Base-by-base conservation (phyloP, 1,284 basidiomycete species). In the Coniophora puteana region DNA sequence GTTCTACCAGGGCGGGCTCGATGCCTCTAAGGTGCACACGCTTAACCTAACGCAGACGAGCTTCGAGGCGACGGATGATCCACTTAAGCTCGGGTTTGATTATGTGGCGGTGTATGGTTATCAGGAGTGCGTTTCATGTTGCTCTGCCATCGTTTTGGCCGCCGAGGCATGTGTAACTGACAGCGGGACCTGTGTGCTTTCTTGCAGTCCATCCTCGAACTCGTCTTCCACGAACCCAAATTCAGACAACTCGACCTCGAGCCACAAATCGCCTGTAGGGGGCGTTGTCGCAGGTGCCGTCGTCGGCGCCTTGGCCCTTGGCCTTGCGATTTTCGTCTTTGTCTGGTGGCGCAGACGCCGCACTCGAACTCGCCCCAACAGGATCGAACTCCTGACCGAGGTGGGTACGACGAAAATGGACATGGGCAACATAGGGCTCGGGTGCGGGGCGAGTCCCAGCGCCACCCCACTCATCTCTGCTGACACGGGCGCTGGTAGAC, bases 121-220 rank as follows among this genome's bases (percentile, higher is more conserved):
- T 34, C 26, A n/a, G 14, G 29, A n/a, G 43, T 44, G 29, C 24
- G 41, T 44, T 12, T 33, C 22, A 20, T 21, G 10, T 41, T 42
- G 26, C 26, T 12, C 14, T n/a, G 16, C 14, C 10, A 29, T n/a
- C 7, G n/a, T n/a, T n/a, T n/a, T n/a, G n/a, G n/a, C n/a, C n/a
- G n/a, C n/a, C n/a, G n/a, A n/a, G n/a, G n/a, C n/a, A n/a, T n/a
- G n/a, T n/a, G n/a, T n/a, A n/a, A n/a, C n/a, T n/a, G n/a, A n/a
- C n/a, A n/a, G n/a, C n/a, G n/a, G n/a, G n/a, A n/a, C n/a, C n/a
- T n/a, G n/a, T n/a, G n/a, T n/a, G n/a, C n/a, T n/a, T n/a, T n/a
- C n/a, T n/a, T n/a, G n/a, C n/a, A n/a, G n/a, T n/a, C n/a, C n/a
- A n/a, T n/a, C n/a, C n/a, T n/a, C n/a, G n/a, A n/a, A n/a, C n/a